These are phyloP conservation scores for Alternaria hordeiaustralica DNA, from an alignment of 2,329 filamentous ascomycete genomes.

Conservation along the genomic window DNA sequence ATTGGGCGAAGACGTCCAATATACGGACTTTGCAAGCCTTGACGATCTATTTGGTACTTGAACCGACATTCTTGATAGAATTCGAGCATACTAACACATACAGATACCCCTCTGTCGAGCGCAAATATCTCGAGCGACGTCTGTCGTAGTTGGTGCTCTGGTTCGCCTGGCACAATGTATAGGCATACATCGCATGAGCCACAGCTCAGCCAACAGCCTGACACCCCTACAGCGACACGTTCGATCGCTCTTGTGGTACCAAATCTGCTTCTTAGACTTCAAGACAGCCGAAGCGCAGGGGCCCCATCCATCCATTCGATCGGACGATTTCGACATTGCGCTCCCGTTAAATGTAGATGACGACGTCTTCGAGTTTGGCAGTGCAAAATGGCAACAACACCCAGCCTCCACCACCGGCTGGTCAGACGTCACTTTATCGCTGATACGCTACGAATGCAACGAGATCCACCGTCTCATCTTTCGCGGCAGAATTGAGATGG, in stretches of 20 bases:
- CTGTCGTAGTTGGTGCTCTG: constrained; percentile 47
- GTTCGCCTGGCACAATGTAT: constrained; percentile 49
- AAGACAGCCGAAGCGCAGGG: constrained; percentile 49
- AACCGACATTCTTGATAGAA: neutral
- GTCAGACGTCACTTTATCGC: constrained; percentile 44
- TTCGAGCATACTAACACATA: constrained; percentile 6
- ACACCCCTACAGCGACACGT: constrained; percentile 47
- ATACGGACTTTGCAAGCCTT: constrained; percentile 47
- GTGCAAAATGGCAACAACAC: constrained; percentile 43
- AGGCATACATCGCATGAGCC: constrained; percentile 45
- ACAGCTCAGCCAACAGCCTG: constrained; percentile 43
- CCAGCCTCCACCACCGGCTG: constrained; percentile 39
- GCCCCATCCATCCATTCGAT: constrained; percentile 46
- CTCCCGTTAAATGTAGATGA: constrained; percentile 47
- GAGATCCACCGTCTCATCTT: constrained; percentile 48
- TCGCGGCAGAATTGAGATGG: constrained; percentile 47
- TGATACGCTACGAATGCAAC: constrained; percentile 49
- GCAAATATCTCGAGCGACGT: constrained; percentile 48
- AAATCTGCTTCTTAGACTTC: constrained; percentile 49
- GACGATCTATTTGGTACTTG: constrained; percentile 45
- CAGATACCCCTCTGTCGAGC: constrained; percentile 48
- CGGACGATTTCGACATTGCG: constrained; percentile 48
- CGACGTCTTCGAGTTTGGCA: constrained; percentile 48
- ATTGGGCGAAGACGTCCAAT: constrained; percentile 49
- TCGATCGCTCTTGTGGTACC: constrained; percentile 47